Conservation (phyloP, 2,329 filamentous ascomycete species). For the Truncatella angustata region DNA sequence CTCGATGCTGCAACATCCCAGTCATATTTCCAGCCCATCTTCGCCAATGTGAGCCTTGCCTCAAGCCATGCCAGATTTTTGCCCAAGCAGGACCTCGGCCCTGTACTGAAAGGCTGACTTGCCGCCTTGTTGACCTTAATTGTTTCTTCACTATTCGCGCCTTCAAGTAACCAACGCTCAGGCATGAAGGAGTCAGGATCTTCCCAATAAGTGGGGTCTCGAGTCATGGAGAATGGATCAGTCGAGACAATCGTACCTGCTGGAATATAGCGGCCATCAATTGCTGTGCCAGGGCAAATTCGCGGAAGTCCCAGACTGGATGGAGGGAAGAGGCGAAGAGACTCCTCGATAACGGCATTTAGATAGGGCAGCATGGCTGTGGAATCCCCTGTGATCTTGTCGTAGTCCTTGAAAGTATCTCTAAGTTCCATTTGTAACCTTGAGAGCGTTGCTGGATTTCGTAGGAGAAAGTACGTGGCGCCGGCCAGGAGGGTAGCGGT, state of each 20-base stretch:
- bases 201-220: slow-evolving; percentile 4
- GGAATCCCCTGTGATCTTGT: slow-evolving; percentile 8
- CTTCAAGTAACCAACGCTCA: slow-evolving; percentile 10
- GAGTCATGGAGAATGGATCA: slow-evolving; percentile 33
- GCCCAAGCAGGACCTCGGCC: slow-evolving; percentile 19
- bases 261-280: slow-evolving; percentile 15
- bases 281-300: slow-evolving; percentile 19
- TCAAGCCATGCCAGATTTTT: slow-evolving; percentile 31
- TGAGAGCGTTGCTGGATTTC: background rate
- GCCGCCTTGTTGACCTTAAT: slow-evolving; percentile 9
- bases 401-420: background rate
- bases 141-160: too few species aligned
- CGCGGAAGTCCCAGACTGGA: slow-evolving; percentile 25
- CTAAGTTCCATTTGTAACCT: background rate
- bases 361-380: slow-evolving; percentile 23
- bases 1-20: slow-evolving; percentile 24
- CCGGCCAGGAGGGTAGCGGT: background rate
- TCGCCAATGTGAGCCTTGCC: slow-evolving; percentile 34
- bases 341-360: slow-evolving; percentile 28
- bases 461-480: background rate
- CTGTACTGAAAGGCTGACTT: slow-evolving; percentile 16
- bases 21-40: slow-evolving; percentile 34
- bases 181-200: slow-evolving; percentile 12
- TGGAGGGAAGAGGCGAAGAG: slow-evolving; percentile 28
- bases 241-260: slow-evolving; percentile 33